Percentiles rank a stretch among this genome's conserved stretches.
Conservation (phyloP, 2,329 filamentous ascomycete genomes). For the Hypomyces rosellus region DNA sequence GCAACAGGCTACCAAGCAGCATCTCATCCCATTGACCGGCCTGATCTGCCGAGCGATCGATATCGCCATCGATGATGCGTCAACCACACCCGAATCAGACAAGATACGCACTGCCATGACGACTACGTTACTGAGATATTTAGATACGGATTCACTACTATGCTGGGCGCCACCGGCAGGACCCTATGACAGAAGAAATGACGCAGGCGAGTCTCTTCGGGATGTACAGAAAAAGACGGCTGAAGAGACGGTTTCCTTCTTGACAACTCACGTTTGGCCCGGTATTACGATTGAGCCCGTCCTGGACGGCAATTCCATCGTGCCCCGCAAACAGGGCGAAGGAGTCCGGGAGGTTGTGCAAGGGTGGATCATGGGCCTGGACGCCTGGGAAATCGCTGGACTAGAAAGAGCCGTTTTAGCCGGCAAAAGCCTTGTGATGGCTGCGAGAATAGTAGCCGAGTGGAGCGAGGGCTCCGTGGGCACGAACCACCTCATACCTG, state of each 20-base stretch:
- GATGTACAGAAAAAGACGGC: slow-evolving; percentile 66
- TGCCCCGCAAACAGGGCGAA: slow-evolving; percentile 66
- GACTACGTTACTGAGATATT: slow-evolving; percentile 69
- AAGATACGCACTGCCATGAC: slow-evolving; percentile 60
- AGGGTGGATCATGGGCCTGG: slow-evolving; percentile 68
- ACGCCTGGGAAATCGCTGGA: slow-evolving; percentile 76
- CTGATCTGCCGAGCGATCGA: slow-evolving; percentile 78
- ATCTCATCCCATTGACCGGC: slow-evolving; percentile 86
- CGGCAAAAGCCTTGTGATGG: slow-evolving; percentile 78
- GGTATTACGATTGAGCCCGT: slow-evolving; percentile 72
- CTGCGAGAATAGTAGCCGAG: slow-evolving; percentile 69
- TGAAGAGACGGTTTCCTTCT: slow-evolving; percentile 62
- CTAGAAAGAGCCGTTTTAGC: slow-evolving; percentile 79
- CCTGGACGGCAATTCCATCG: slow-evolving; percentile 70
- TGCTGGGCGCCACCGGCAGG: slow-evolving; percentile 68
- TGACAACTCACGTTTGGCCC: slow-evolving; percentile 74
- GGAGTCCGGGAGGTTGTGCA: slow-evolving; percentile 71
- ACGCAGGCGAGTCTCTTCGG: slow-evolving; percentile 55
- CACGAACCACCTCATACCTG: slow-evolving; percentile 32
- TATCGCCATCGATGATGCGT: slow-evolving; percentile 61
- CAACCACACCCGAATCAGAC: slow-evolving; percentile 25
- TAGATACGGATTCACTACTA: slow-evolving; percentile 85
- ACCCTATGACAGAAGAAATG: slow-evolving; percentile 41
- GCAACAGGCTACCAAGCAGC: slow-evolving; percentile 76
- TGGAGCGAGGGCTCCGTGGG: slow-evolving; percentile 72